Evolutionary conservation across 805 yeast genomes (phyloP).

Genomic region (Ogataea polymorpha): DNA sequence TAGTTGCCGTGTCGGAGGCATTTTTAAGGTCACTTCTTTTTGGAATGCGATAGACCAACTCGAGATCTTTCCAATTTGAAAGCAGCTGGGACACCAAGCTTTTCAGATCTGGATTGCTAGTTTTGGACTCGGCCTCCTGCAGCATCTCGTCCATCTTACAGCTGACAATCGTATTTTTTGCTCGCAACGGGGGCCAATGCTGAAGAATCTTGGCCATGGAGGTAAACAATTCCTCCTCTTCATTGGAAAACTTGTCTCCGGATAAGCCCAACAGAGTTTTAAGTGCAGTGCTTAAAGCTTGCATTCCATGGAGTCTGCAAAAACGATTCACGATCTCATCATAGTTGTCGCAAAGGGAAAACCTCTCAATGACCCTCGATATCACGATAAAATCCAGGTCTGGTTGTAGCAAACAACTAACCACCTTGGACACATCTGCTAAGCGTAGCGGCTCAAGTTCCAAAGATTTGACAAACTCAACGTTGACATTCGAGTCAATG

Average conservation of each 20-base stretch:
- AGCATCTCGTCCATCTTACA: constrained; percentile 71
- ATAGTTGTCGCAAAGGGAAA: constrained; percentile 37
- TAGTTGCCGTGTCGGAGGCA: constrained; percentile 2
- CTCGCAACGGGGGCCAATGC: constrained; percentile 67
- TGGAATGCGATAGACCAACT: constrained; percentile 84
- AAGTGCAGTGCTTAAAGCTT: constrained; percentile 64
- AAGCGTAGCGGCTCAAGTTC: constrained; percentile 48
- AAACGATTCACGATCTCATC: constrained; percentile 52
- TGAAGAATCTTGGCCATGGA: constrained; percentile 56
- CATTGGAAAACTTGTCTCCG: constrained; percentile 14
- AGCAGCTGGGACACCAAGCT: constrained; percentile 44
- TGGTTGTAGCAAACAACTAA: constrained; percentile 73
- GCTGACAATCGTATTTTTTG: constrained; percentile 68
- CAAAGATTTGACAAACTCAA: constrained; percentile 60
- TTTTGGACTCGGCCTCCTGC: constrained; percentile 34
- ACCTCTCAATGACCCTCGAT: constrained; percentile 62
- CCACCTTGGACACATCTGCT: constrained; percentile 71
- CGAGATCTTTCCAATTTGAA: constrained; percentile 66
- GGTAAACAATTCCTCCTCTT: constrained; percentile 40
- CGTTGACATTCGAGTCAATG: constrained; percentile 58
- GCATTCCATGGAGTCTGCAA: constrained; percentile 82
- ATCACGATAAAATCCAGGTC: constrained; percentile 65
- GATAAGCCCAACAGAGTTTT: constrained; percentile 28
- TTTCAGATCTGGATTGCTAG: constrained; percentile 29
- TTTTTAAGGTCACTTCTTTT: constrained; percentile 41